Percentiles rank a stretch among this genome's conserved stretches.
phyloP scores from a whole-genome alignment of 495 filamentous ascomycete species.

The Aspergillus coremiiformis region DNA sequence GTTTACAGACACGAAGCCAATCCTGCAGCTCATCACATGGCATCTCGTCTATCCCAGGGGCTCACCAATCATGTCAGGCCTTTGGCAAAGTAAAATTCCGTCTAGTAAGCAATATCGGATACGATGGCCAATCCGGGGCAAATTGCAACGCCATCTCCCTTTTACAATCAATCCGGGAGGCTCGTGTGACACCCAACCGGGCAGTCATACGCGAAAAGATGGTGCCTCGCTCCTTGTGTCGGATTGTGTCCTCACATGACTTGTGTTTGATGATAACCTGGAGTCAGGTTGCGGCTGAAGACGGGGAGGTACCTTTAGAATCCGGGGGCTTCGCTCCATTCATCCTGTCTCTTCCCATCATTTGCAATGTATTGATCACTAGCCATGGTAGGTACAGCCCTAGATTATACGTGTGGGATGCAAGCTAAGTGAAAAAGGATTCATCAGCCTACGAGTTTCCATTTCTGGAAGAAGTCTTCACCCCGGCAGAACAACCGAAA shows the following conservation, averaged over 20 bases:
- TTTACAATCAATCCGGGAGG: background rate
- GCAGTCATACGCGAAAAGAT: background rate
- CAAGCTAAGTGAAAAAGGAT: constrained; percentile 16
- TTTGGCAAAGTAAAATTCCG: background rate
- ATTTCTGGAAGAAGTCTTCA: constrained; percentile 30
- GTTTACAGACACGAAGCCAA: background rate
- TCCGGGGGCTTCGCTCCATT: background rate
- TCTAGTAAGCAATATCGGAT: background rate
- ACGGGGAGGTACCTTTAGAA: background rate
- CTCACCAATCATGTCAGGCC: background rate
- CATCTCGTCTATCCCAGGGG: background rate
- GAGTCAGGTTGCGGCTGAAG: background rate
- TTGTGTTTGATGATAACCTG: background rate
- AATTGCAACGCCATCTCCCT: background rate
- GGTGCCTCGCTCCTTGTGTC: background rate
- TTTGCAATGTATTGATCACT: background rate
- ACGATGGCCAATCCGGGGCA: background rate
- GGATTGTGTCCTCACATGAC: background rate
- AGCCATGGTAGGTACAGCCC: constrained; percentile 1
- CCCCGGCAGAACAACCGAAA: constrained; percentile 22
- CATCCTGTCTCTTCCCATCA: background rate
- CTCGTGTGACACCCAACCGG: background rate
- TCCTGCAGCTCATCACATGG: background rate
- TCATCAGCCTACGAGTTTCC: constrained; percentile 26
- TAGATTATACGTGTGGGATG: background rate